These are phyloP conservation scores for Dictyostelium brefeldianum DNA, from an alignment of 78 protist species.

Conservation along the genomic window DNA sequence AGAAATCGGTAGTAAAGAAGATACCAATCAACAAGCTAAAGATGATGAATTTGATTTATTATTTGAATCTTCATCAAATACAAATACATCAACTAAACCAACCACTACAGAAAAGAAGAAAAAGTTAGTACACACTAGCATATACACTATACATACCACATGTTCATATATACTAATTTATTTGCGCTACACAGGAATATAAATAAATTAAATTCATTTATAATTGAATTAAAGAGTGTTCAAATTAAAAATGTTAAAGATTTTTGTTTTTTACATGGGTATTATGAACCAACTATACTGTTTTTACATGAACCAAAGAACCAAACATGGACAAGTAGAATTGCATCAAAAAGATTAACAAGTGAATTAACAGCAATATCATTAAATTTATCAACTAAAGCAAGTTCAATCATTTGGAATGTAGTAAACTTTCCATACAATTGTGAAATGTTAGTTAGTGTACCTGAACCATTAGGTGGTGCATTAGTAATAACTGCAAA, in stretches of 20 bases:
- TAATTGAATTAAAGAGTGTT: constrained; percentile 19
- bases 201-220: constrained; percentile 9
- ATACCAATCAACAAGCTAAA: background rate
- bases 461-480: constrained; percentile 86
- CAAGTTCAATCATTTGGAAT: constrained; percentile 71
- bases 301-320: constrained; percentile 71
- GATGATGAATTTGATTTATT: constrained; percentile 16
- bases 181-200: background rate
- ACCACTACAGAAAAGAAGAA: constrained; percentile 2
- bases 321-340: constrained; percentile 75
- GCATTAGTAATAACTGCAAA: constrained; percentile 76
- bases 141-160: too few relatives aligned
- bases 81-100: background rate
- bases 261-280: constrained; percentile 79
- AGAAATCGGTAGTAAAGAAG: background rate
- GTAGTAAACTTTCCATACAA: constrained; percentile 71
- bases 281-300: constrained; percentile 87
- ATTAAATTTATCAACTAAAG: constrained; percentile 7
- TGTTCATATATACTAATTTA: background rate
- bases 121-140: too few relatives aligned
- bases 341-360: constrained; percentile 51
- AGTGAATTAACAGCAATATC: constrained; percentile 61
- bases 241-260: constrained; percentile 74
- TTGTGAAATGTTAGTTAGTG: constrained; percentile 20
- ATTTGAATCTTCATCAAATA: background rate